These are phyloP conservation scores for Vigna nakashimae DNA, from an alignment of 306 rosid species.

Conservation along the genomic window DNA sequence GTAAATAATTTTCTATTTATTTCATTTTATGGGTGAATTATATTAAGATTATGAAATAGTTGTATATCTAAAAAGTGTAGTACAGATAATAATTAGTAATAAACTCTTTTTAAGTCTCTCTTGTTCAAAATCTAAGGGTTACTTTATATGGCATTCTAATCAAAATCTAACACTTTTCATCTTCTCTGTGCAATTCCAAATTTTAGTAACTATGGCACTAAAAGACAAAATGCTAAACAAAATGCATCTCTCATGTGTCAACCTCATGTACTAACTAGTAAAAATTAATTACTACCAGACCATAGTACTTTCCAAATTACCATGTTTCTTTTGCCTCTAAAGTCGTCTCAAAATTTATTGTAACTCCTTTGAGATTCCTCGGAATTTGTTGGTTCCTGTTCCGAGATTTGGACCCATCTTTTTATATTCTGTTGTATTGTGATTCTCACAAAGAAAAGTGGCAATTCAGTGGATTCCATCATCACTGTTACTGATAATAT, in stretches of 20 bases:
- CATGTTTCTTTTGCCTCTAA: not conserved
- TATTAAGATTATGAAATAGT: too few species aligned
- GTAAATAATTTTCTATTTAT: too few species aligned
- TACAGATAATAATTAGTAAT: too few species aligned
- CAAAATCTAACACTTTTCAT: too few species aligned
- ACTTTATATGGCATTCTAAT: too few species aligned
- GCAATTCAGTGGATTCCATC: not conserved
- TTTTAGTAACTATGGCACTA: too few species aligned
- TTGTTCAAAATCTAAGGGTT: too few species aligned
- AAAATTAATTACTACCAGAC: not conserved
- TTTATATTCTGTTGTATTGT: slow-evolving; percentile 1
- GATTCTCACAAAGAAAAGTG: slow-evolving; percentile 3
- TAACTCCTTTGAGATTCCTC: not conserved
- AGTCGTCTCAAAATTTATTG: not conserved
- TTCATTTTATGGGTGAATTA: too few species aligned
- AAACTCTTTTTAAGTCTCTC: too few species aligned
- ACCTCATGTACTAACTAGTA: too few species aligned
- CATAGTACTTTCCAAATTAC: not conserved
- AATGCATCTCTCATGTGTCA: not conserved
- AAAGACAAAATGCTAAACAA: not conserved
- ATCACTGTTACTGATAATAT: not conserved
- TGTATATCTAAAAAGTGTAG: too few species aligned
- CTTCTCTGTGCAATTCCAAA: too few species aligned
- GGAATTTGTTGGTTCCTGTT: slow-evolving; percentile 7
- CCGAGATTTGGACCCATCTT: not conserved